Base-by-base conservation (phyloP, 139 green algal genomes). In the Coelastrella sp. region DNA sequence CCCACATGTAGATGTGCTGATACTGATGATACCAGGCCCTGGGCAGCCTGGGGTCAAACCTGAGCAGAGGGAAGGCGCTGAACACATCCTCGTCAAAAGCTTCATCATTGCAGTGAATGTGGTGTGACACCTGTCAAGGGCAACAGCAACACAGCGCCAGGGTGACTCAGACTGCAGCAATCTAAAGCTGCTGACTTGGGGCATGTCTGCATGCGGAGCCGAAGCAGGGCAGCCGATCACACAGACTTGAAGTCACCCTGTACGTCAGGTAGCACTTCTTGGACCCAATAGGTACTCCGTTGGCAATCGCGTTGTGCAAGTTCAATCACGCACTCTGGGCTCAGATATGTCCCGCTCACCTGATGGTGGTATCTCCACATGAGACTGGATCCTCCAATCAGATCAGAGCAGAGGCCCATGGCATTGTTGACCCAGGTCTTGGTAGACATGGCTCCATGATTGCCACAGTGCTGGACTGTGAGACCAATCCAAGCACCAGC, bases 91-190 rank as follows among this genome's bases (percentile, higher is more conserved):
- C 93, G 75, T 98, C 94, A 45, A 96, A 81, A 4, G 88, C 93
- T 48, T 94, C 94, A 66, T 96, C 94, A 78, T 98, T 98, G 92
- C 94, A 98, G 90, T 98, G 94, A 67, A 98, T 93, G 89, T 98
- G 94, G 78, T 98, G 94, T 0, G 91, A 96, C 66, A 98, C 93
- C 89, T 96, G 21, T 50, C 32, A 8, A 40, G 7, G 21, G 43
- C n/a, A 57, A 66, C 19, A 57, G 38, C 72, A 80, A 13, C 45
- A 57, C 11, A 13, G 11, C 11, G 45, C 45, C 57, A 66, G 57
- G 0, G 57, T 1, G 19, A 66, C 57, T n/a, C n/a, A n/a, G n/a
- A n/a, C n/a, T n/a, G n/a, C n/a, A n/a, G n/a, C n/a, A n/a, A n/a
- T n/a, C n/a, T n/a, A n/a, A n/a, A n/a, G n/a, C n/a, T n/a, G n/a